Evolutionary conservation across 2,329 filamentous ascomycete genomes (phyloP).

Genomic region (Beauveria rudraprayagi): DNA sequence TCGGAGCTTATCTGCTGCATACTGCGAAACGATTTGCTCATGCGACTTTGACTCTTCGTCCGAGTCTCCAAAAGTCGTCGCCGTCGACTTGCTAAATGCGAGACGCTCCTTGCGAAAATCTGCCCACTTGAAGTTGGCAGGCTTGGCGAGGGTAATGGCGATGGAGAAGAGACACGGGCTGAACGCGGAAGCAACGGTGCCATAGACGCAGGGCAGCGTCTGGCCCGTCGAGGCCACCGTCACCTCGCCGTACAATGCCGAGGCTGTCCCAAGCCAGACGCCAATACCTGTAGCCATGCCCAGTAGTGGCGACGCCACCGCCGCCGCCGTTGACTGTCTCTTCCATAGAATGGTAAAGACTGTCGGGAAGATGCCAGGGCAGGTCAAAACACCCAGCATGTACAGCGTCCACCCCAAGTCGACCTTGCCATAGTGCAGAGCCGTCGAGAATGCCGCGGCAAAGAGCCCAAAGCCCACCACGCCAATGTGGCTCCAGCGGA

Average conservation of each 20-base stretch:
- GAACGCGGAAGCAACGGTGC: constrained; percentile 40
- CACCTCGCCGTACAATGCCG: constrained; percentile 37
- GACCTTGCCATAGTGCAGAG: constrained; percentile 45
- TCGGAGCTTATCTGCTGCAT: constrained; percentile 24
- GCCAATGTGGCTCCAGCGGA: constrained; percentile 43
- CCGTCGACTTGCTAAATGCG: constrained; percentile 22
- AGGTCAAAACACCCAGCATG: constrained; percentile 45
- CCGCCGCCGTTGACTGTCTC: constrained; percentile 39
- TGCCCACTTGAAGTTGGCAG: constrained; percentile 33
- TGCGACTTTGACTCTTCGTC: constrained; percentile 17
- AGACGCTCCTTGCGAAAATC: constrained; percentile 33
- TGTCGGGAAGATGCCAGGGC: constrained; percentile 46
- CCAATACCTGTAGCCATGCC: constrained; percentile 42
- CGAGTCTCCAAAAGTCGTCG: constrained; percentile 8
- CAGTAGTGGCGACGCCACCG: constrained; percentile 40
- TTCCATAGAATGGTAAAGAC: constrained; percentile 45
- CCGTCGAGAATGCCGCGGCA: constrained; percentile 42
- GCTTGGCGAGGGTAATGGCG: constrained; percentile 36
- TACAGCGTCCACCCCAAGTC: constrained; percentile 47
- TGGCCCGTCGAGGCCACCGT: constrained; percentile 39
- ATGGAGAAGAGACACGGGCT: constrained; percentile 36
- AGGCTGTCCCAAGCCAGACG: constrained; percentile 44
- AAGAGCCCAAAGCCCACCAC: constrained; percentile 45
- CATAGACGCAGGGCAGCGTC: constrained; percentile 43
- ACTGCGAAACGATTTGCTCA: constrained; percentile 19